These are phyloP conservation scores for Candida arabinofermentans DNA, from an alignment of 805 yeast species.

Conservation along the genomic window DNA sequence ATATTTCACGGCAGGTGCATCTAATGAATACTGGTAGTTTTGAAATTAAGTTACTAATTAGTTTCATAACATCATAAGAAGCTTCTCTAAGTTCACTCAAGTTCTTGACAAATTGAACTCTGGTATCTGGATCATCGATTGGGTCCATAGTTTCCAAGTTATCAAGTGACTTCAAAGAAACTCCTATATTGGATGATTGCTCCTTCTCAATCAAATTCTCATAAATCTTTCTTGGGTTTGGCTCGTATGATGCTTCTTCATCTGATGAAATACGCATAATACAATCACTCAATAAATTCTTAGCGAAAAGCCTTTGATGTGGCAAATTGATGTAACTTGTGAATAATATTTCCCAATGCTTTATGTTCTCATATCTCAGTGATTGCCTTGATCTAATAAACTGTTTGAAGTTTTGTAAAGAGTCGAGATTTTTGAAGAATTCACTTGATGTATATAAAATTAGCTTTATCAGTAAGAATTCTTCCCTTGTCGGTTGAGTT, in stretches of 20 bases:
- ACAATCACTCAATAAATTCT: constrained; percentile 36
- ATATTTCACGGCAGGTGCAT: constrained; percentile 46
- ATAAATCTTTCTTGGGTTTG: constrained; percentile 68
- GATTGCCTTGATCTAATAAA: constrained; percentile 24
- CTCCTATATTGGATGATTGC: constrained; percentile 18
- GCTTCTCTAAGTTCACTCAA: constrained; percentile 71
- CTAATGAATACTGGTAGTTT: constrained; percentile 54
- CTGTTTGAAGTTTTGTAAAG: constrained; percentile 20
- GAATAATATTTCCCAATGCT: constrained; percentile 43
- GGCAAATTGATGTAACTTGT: constrained; percentile 42
- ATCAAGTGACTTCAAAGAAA: constrained; percentile 21
- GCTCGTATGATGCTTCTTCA: constrained; percentile 62
- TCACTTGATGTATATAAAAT: constrained; percentile 43
- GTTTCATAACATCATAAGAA: constrained; percentile 55
- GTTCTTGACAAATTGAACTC: constrained; percentile 65
- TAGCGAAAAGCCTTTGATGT: constrained; percentile 44
- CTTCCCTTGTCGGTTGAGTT: constrained; percentile 58
- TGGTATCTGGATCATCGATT: constrained; percentile 73
- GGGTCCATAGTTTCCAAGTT: constrained; percentile 49
- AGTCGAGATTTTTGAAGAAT: constrained; percentile 32
- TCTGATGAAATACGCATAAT: constrained; percentile 39
- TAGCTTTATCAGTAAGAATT: constrained; percentile 58
- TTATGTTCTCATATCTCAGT: constrained; percentile 10
- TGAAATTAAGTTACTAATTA: constrained; percentile 39
- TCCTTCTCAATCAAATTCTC: constrained; percentile 36